phyloP scores from a whole-genome alignment of 345 rosid species.

The Leavenworthia alabamica region DNA sequence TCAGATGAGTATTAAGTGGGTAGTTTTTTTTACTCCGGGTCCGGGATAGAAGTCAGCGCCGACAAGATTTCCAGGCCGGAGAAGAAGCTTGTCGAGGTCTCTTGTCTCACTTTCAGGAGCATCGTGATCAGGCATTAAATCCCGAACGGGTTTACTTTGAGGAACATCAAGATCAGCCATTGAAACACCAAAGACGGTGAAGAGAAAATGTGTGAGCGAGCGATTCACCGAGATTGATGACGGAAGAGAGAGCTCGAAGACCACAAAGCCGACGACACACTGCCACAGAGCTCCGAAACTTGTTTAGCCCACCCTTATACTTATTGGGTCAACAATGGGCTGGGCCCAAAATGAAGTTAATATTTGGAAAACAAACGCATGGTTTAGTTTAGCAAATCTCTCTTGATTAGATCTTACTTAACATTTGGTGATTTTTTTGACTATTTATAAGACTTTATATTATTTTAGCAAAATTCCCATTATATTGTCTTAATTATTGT shows the following conservation, averaged over 20 bases:
- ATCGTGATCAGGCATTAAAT: slow-evolving; percentile 47
- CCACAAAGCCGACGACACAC: slow-evolving; percentile 14
- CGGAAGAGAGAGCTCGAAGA: slow-evolving; percentile 19
- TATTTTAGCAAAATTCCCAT: neutral
- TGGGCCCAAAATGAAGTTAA: neutral
- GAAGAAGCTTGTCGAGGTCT: slow-evolving; percentile 93
- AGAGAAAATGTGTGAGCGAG: neutral
- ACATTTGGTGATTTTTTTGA: neutral
- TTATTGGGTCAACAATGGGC: slow-evolving; percentile 17
- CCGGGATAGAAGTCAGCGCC: slow-evolving; percentile 75
- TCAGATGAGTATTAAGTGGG: neutral
- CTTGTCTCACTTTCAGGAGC: slow-evolving; percentile 56
- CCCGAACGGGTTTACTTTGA: slow-evolving; percentile 31
- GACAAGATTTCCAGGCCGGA: slow-evolving; percentile 86
- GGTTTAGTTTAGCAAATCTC: neutral
- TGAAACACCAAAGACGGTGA: neutral
- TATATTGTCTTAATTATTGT: neutral
- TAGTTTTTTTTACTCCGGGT: slow-evolving; percentile 38
- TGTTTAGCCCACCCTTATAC: slow-evolving; percentile 1
- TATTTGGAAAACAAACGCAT: neutral
- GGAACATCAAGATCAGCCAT: slow-evolving; percentile 52
- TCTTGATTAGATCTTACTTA: neutral
- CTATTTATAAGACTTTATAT: neutral
- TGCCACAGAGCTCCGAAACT: slow-evolving; percentile 15
- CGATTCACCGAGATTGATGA: slow-evolving; percentile 22